Evolutionary conservation across 2,329 filamentous ascomycete genomes (phyloP).

Genomic region (Paecilomyces fulvus): DNA sequence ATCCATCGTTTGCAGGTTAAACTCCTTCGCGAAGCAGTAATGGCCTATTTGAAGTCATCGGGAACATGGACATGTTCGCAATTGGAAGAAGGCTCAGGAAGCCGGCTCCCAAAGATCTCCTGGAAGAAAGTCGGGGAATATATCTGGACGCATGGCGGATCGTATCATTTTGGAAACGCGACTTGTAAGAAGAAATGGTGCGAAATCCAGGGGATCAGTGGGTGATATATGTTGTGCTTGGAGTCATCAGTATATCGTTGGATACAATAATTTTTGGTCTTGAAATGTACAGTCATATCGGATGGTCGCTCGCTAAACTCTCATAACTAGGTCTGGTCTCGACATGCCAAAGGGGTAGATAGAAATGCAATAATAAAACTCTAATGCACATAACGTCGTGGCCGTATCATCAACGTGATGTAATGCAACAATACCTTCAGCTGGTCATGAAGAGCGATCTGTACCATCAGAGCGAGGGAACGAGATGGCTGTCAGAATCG

Average conservation of each 20-base stretch:
- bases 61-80: conserved; percentile 3
- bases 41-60: conserved; percentile 12
- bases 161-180: conserved; percentile 52
- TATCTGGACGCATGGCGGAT: conserved; percentile 45
- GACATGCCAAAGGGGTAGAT: not conserved
- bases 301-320: not conserved
- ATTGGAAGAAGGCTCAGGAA: not conserved
- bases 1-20: conserved; percentile 21
- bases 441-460: not conserved
- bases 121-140: conserved; percentile 53
- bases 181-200: conserved; percentile 57
- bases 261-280: not conserved
- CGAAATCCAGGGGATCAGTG: conserved; percentile 30
- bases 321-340: not conserved
- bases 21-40: conserved; percentile 34
- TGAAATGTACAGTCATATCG: not conserved
- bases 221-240: not conserved
- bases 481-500: conserved; percentile 36
- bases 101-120: conserved; percentile 39
- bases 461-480: conserved; percentile 19
- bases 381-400: not conserved
- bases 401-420: not conserved
- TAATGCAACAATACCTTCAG: too few relatives aligned
- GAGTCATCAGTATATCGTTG: not conserved
- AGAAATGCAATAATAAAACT: conserved; percentile 1